Evolutionary conservation across 83 land plant species (phyloP), one percentile per base, ranked within the genome.

Genomic region (Isoetes engelmannii): DNA sequence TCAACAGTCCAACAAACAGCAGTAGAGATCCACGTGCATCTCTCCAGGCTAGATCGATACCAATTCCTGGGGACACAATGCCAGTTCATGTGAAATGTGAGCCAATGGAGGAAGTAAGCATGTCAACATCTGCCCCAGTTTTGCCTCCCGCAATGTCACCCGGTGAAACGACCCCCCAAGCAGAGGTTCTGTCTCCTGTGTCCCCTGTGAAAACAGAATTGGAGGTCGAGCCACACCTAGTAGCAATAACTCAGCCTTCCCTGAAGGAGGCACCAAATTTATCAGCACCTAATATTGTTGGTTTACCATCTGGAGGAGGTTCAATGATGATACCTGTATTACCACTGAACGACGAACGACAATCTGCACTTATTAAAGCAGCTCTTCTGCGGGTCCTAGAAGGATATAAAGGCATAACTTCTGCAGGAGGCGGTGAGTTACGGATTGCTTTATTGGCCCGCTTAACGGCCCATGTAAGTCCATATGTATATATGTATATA

Each of bases 381-480:
- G 79, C 88, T 58, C 45, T 86, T 65, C 69, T 69, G 45, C 81
- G 87, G 41, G 83, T 93, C 54, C 49, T 89, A 72, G 87, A 84
- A 63, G 80, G 83, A 7, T 74, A 73, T 73, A 76, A 76, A 56
- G 48, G 70, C 44, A 65, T 83, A n/a, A 56, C 59, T 37, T 62
- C 70, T 37, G 71, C 81, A 28, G 86, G 81, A 4, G 80, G 76
- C 20, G 63, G 76, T 69, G 82, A 84, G 7, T 74, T 82, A 15
- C 82, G 84, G 5, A 68, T 78, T 70, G 77, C 84, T 9, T 66
- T 93, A 53, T 69, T 93, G 70, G 89, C 96, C 68, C 92, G 88
- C 6, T 70, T 93, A 71, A 76, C 84, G 56, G 79, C 87, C 47
- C 87, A 84, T 89, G 98, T 85, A 71, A 58, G 63, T 57, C 60